phyloP scores from a whole-genome alignment of 805 yeast species.

The Candida hungchunana region DNA sequence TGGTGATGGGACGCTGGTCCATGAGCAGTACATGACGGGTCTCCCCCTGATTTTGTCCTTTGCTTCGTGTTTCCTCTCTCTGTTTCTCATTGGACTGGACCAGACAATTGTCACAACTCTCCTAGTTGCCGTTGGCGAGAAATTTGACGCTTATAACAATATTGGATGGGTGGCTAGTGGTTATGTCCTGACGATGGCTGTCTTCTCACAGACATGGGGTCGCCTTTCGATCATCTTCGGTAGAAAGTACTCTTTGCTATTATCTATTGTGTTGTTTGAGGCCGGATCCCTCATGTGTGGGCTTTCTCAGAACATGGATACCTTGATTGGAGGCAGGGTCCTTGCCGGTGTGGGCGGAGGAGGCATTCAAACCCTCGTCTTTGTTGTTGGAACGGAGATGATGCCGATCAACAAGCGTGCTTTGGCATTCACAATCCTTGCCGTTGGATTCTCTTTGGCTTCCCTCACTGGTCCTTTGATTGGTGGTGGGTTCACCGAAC shows the following conservation, averaged over 20 bases:
- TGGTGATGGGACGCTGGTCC: conserved; percentile 21
- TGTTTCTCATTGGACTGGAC: conserved; percentile 35
- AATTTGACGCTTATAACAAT: conserved; percentile 45
- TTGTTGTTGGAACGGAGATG: conserved; percentile 51
- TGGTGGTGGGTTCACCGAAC: conserved; percentile 60
- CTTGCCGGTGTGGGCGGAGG: conserved; percentile 56
- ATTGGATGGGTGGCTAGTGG: conserved; percentile 58
- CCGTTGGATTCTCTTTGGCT: conserved; percentile 39
- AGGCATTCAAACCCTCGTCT: conserved; percentile 35
- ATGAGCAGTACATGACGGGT: conserved; percentile 16
- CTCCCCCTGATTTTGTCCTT: conserved; percentile 10
- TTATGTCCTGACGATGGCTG: conserved; percentile 48
- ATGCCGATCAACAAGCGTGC: conserved; percentile 31
- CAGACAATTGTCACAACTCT: conserved; percentile 54
- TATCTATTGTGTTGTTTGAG: conserved; percentile 48
- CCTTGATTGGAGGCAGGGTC: conserved; percentile 66
- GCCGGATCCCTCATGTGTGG: conserved; percentile 61
- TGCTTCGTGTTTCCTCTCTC: conserved; percentile 20
- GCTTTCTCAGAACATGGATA: conserved; percentile 46
- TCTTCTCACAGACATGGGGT: conserved; percentile 54
- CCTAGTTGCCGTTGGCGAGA: conserved; percentile 43
- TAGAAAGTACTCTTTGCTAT: conserved; percentile 43
- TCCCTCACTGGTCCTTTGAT: conserved; percentile 59
- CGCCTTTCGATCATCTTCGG: conserved; percentile 28
- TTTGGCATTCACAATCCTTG: conserved; percentile 18